Base-by-base conservation (phyloP, 1,284 basidiomycete genomes). In the Wallemia ichthyophaga region DNA sequence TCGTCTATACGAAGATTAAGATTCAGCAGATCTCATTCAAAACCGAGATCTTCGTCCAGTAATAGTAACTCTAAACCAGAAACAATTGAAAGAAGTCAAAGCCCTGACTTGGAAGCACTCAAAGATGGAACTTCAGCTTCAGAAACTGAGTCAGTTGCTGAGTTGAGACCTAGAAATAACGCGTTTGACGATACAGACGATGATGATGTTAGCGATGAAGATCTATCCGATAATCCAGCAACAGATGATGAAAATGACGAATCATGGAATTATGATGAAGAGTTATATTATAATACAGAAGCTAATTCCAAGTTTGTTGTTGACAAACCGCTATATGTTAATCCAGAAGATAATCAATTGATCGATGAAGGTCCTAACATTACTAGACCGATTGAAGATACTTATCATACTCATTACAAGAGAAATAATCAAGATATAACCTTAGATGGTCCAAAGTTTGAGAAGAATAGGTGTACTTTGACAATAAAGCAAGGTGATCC, bases 381-480 rank as follows among this genome's bases (percentile, higher is more conserved):
- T 58, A 78, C 92, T 53, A 66, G 70, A 0, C 68, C 70, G 1
- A 66, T 66, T 33, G 63, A 61, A n/a, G 63, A 63, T 32, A 33
- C 63, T n/a, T 64, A 63, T 57, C 17, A 61, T 58, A 27, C 53
- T 48, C 32, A 56, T 7, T 21, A 60, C 48, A 31, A 61, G 56
- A 59, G 61, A 48, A 61, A 61, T 31, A 60, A 61, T 55, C 63
- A 67, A 15, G 62, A 64, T 31, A 65, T 66, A 57, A 62, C 65
- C 2, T 66, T 67, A 1, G 61, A 68, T 21, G 68, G 71, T 25
- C 61, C 64, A 11, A 66, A 79, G 25, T 96, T 91, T 71, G 82
- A 88, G 65, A 76, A 87, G 59, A 91, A 98, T 68, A 75, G 92
- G 23, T 95, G 89, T 69, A 92, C 87, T 2, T 85, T 96, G 64